Evolutionary conservation across 148 eudicot genomes (phyloP).

Genomic region (Gaultheria prostrata): DNA sequence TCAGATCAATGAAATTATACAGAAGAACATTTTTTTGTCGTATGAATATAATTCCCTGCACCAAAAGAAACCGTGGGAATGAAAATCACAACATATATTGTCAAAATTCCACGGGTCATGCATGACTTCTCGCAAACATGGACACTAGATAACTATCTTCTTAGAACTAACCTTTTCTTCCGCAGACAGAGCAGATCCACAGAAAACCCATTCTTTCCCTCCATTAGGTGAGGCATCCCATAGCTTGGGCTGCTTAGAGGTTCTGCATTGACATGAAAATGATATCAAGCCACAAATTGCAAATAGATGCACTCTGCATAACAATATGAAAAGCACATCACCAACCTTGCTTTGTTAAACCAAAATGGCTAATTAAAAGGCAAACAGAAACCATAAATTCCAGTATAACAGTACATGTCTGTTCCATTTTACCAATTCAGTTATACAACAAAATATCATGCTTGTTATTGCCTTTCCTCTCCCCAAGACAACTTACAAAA

Average conservation of each 20-base stretch:
- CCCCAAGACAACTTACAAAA: background rate
- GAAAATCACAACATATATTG: background rate
- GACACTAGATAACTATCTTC: background rate
- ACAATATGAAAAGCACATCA: background rate
- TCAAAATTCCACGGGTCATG: background rate
- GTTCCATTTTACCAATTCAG: background rate
- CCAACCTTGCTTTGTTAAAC: background rate
- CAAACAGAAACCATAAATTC: background rate
- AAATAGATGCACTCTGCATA: background rate
- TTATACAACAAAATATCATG: background rate
- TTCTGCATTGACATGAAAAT: constrained; percentile 27
- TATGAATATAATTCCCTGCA: background rate
- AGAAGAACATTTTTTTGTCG: background rate
- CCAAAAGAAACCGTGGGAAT: background rate
- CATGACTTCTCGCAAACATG: background rate
- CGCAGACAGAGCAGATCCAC: constrained; percentile 81
- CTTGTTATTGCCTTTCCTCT: background rate
- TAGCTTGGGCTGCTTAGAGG: constrained; percentile 23
- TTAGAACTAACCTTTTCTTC: constrained; percentile 71
- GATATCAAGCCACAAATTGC: background rate
- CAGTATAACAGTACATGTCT: background rate
- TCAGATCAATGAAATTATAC: background rate
- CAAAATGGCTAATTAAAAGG: background rate
- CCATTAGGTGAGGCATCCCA: constrained; percentile 39
- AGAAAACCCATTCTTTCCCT: constrained; percentile 58